These are phyloP conservation scores for Boletales sp. DNA, from an alignment of 768 basidiomycete genomes.

Conservation along the genomic window DNA sequence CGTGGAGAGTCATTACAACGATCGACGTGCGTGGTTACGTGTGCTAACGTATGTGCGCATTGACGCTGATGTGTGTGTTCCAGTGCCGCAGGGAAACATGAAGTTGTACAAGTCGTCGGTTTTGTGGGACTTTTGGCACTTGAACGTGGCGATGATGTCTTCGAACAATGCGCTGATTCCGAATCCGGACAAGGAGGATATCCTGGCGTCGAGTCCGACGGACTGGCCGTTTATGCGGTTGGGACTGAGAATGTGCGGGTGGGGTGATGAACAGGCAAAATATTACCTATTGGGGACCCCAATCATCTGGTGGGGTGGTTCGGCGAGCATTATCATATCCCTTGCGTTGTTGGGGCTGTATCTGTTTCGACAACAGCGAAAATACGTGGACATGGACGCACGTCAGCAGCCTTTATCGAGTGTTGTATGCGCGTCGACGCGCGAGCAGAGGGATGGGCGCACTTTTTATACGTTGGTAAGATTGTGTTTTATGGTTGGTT, in stretches of 20 bases:
- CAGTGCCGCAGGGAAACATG: conserved; percentile 80
- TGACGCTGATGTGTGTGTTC: background rate
- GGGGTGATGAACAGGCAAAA: conserved; percentile 84
- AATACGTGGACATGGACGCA: conserved; percentile 87
- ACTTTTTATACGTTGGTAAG: conserved; percentile 90
- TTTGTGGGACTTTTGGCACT: conserved; percentile 95
- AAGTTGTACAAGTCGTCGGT: conserved; percentile 90
- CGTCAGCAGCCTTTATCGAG: conserved; percentile 44
- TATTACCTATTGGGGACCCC: conserved; percentile 95
- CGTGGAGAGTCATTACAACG: conserved; percentile 97
- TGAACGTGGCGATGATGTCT: conserved; percentile 99
- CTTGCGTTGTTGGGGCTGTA: conserved; percentile 60
- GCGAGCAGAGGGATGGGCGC: conserved; percentile 80
- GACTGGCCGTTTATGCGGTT: conserved; percentile 94
- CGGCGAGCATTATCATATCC: conserved; percentile 58
- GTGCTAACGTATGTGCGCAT: background rate
- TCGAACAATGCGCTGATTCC: conserved; percentile 98
- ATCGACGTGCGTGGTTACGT: conserved; percentile 62
- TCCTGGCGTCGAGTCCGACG: conserved; percentile 86
- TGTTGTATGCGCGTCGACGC: conserved; percentile 2
- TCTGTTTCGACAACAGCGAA: conserved; percentile 78
- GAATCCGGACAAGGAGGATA: conserved; percentile 98
- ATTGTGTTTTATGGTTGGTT: conserved; percentile 90
- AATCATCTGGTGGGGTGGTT: conserved; percentile 84
- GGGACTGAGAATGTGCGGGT: conserved; percentile 96